Evolutionary conservation across 2,329 filamentous ascomycete species (phyloP).

Genomic region (Aspergillus intermedius): DNA sequence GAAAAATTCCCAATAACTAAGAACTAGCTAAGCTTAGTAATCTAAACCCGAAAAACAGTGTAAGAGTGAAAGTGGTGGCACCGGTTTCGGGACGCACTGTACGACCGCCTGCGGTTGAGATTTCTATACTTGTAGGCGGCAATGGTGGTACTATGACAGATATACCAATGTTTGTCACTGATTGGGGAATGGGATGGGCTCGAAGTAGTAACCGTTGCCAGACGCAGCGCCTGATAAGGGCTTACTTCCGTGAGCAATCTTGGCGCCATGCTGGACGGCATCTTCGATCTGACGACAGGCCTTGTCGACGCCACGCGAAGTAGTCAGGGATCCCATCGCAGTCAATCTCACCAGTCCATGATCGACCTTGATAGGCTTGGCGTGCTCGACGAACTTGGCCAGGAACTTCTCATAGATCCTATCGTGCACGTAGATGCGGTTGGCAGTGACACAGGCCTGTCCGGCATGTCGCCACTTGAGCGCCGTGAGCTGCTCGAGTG

Average conservation of each 20-base stretch:
- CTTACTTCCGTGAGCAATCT: slow-evolving; percentile 51
- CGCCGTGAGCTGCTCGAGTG: slow-evolving; percentile 33
- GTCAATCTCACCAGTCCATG: slow-evolving; percentile 50
- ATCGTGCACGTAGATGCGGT: slow-evolving; percentile 40
- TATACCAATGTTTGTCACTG: too few relatives aligned
- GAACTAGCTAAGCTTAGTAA: too few relatives aligned
- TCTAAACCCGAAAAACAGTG: too few relatives aligned
- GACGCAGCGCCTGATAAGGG: slow-evolving; percentile 19
- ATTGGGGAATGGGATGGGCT: too few relatives aligned
- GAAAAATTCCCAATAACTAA: too few relatives aligned
- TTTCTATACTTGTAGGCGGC: too few relatives aligned
- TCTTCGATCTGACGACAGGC: slow-evolving; percentile 56
- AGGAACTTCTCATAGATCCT: slow-evolving; percentile 48
- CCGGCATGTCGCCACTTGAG: slow-evolving; percentile 40
- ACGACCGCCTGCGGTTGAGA: too few relatives aligned
- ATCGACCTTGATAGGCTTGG: slow-evolving; percentile 50
- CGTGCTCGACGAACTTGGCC: slow-evolving; percentile 48
- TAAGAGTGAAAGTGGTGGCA: too few relatives aligned
- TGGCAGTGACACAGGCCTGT: slow-evolving; percentile 42
- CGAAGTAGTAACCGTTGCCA: slow-evolving; percentile 58
- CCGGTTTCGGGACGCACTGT: too few relatives aligned
- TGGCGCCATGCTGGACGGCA: slow-evolving; percentile 57
- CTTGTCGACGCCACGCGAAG: slow-evolving; percentile 51
- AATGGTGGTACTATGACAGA: too few relatives aligned
- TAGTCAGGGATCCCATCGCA: slow-evolving; percentile 57